phyloP scores from a whole-genome alignment of 805 yeast species.

The Zygosaccharomyces pseudorouxii region DNA sequence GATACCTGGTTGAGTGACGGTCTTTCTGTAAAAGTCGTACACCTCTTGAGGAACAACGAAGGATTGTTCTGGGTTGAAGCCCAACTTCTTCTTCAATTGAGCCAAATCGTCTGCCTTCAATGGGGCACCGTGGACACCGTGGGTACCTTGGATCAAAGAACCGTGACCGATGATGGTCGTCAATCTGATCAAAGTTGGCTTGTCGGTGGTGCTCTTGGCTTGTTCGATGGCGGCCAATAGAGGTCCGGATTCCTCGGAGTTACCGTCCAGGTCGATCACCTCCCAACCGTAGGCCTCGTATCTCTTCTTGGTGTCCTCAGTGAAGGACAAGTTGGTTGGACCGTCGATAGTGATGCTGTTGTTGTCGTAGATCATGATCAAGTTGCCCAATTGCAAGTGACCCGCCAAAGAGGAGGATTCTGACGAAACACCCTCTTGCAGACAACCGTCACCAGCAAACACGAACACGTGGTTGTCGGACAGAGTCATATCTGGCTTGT shows the following conservation, averaged over 20 bases:
- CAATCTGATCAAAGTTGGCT: constrained; percentile 87
- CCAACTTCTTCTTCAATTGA: constrained; percentile 77
- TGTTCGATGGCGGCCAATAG: constrained; percentile 69
- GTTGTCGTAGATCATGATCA: constrained; percentile 94
- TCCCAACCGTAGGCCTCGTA: constrained; percentile 95
- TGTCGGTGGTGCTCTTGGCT: constrained; percentile 69
- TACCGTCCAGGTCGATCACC: constrained; percentile 68
- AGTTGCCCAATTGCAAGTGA: constrained; percentile 86
- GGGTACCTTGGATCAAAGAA: constrained; percentile 78
- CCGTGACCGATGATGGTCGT: constrained; percentile 94
- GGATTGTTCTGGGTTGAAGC: constrained; percentile 80
- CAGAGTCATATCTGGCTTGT: constrained; percentile 68
- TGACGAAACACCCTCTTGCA: constrained; percentile 95
- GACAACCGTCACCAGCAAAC: constrained; percentile 95
- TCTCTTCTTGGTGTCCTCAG: constrained; percentile 84
- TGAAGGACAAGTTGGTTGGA: constrained; percentile 80
- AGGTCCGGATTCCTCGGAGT: constrained; percentile 71
- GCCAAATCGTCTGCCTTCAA: constrained; percentile 87
- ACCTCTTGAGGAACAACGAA: constrained; percentile 84
- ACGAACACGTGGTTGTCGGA: constrained; percentile 73
- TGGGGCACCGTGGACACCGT: constrained; percentile 94
- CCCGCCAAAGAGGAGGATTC: constrained; percentile 96
- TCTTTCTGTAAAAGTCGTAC: constrained; percentile 55
- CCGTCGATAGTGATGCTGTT: constrained; percentile 97
- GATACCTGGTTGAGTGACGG: constrained; percentile 56